Percentiles rank a stretch among this genome's conserved stretches.
Conservation (phyloP, 1,284 basidiomycete genomes). For the Pseudozyma sp. region DNA sequence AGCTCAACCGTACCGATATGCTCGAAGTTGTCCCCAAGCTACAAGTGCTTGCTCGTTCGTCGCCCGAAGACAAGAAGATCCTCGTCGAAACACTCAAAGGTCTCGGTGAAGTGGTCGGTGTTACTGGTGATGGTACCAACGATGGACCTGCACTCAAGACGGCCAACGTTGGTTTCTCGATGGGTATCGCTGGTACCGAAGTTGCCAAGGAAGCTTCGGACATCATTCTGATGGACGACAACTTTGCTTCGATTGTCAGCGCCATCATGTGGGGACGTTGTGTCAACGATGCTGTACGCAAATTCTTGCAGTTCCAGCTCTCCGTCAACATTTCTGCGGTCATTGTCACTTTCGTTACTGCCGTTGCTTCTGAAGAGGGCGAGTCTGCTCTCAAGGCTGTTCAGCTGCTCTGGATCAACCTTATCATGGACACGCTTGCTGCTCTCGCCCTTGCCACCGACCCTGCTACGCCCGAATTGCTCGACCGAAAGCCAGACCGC, state of each 20-base stretch:
- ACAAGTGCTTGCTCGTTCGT: conserved; percentile 86
- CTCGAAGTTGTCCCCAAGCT: conserved; percentile 73
- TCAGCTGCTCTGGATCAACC: conserved; percentile 95
- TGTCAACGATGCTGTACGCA: conserved; percentile 95
- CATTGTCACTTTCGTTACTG: conserved; percentile 90
- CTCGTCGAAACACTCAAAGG: conserved; percentile 88
- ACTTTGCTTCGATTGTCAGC: conserved; percentile 92
- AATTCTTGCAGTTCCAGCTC: conserved; percentile 98
- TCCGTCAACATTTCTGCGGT: conserved; percentile 96
- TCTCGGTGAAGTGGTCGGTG: conserved; percentile 92
- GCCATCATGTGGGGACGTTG: conserved; percentile 99
- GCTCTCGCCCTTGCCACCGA: conserved; percentile 96
- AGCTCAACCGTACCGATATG: conserved; percentile 71
- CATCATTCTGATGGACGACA: conserved; percentile 96
- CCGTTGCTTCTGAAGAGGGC: conserved; percentile 82
- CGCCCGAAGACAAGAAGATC: conserved; percentile 94
- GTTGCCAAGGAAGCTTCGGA: conserved; percentile 99
- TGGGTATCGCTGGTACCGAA: conserved; percentile 99
- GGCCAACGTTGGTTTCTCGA: conserved; percentile 71
- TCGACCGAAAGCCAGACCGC: conserved; percentile 90
- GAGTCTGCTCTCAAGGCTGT: conserved; percentile 90
- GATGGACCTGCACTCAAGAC: conserved; percentile 97
- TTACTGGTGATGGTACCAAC: conserved; percentile 98
- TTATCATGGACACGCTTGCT: conserved; percentile 95
- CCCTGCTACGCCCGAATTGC: conserved; percentile 82